Base-by-base conservation (phyloP, 1,284 basidiomycete genomes). In the Mycosarcoma mackinlayi region DNA sequence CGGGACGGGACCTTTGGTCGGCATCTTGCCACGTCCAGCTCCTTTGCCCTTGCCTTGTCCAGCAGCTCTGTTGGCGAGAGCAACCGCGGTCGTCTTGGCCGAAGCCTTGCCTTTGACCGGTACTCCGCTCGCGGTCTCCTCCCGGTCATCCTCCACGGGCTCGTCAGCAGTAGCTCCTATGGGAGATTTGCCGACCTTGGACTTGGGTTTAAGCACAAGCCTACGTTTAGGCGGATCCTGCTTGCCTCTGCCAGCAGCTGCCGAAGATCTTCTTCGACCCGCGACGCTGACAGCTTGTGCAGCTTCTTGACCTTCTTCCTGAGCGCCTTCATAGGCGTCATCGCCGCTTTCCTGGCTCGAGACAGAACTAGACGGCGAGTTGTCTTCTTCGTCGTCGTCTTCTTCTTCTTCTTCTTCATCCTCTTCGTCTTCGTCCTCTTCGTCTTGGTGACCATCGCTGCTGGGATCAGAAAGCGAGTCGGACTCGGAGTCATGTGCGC, bases 391-490 rank as follows among this genome's bases (percentile, higher is more conserved):
- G 0, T 41, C 49, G 10, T 50, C 37, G 11, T 50, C 44, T 8
- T 61, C 45, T 2, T 49, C 57, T 11, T 73, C 63, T 6, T 74
- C 63, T 18, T 42, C 58, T 16, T 65, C 52, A 0, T 51, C 57
- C 13, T 54, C 56, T 4, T 55, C 54, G 0, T 69, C 53, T 3
- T 55, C 47, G 6, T 59, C 37, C 5, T 46, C 52, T 4, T 51
- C 55, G 0, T 41, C 53, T 7, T 65, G 57, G 10, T 69, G 65
- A 18, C 55, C 66, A 11, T 73, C 71, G 30, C 75, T 78, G 54
- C 73, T 73, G 28, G 68, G 66, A 31, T 70, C 70, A 9, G 66
- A 73, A 16, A 71, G 55, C 30, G 71, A 75, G 34, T 64, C 66
- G 19, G 68, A 70, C 31, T 66, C 71, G 14, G 72, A 71, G 33